A percentile compares a stretch with the other conserved stretches of the same genome.
Evolutionary conservation across 73 alveolate species (phyloP).

Genomic region (Tetrahymena malaccensis): DNA sequence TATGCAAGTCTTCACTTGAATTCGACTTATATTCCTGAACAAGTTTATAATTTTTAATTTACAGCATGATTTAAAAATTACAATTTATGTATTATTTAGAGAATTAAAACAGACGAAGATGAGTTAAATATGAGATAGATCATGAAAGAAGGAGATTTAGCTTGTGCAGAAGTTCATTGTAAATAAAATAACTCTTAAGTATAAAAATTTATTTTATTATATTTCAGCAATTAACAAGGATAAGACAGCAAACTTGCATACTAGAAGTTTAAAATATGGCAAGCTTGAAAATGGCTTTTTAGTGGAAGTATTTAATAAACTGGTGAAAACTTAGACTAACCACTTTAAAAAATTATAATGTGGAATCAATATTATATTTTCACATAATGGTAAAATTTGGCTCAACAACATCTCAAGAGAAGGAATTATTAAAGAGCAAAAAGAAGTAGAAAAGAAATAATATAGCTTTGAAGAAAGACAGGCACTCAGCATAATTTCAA

Average conservation of each 20-base stretch:
- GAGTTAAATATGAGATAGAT: slow-evolving; percentile 50
- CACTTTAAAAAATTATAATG: not conserved
- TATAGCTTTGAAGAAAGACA: not conserved
- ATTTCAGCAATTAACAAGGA: slow-evolving; percentile 35
- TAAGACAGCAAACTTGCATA: slow-evolving; percentile 42
- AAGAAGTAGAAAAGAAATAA: not conserved
- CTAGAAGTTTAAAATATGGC: slow-evolving; percentile 46
- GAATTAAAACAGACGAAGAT: slow-evolving; percentile 51
- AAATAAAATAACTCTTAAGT: not conserved
- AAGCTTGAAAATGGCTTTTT: slow-evolving; percentile 47
- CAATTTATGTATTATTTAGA: not conserved
- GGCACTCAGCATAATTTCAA: not conserved
- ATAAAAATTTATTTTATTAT: not conserved
- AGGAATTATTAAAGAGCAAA: not conserved
- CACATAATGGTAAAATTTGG: not conserved
- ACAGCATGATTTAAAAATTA: not conserved
- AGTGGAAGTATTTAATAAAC: not conserved
- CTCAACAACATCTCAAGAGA: not conserved
- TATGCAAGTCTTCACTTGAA: slow-evolving; percentile 49
- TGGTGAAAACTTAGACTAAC: not conserved
- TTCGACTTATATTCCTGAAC: slow-evolving; percentile 44
- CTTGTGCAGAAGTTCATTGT: slow-evolving; percentile 42
- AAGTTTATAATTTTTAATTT: not conserved
- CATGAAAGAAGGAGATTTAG: slow-evolving; percentile 32
- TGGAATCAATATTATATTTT: not conserved